Conservation (phyloP, 2,329 filamentous ascomycete species). For the Emericellopsis atlantica region DNA sequence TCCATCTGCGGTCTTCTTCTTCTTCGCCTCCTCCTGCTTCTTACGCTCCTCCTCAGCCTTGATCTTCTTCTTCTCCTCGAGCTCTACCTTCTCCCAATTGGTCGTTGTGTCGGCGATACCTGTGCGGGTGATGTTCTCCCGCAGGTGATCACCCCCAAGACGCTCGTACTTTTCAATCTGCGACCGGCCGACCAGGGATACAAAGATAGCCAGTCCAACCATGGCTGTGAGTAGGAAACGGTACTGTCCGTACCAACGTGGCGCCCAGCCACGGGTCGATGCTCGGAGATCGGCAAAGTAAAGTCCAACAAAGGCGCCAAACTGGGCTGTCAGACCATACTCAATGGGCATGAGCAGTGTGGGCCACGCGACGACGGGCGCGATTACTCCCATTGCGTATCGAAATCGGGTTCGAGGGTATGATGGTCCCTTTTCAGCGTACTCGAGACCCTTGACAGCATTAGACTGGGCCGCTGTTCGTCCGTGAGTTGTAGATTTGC, state of each 20-base stretch:
- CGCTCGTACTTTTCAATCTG: slow-evolving; percentile 41
- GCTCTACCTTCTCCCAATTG: slow-evolving; percentile 33
- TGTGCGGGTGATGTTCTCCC: slow-evolving; percentile 21
- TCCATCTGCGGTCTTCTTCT: slow-evolving; percentile 6
- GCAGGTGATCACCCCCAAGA: slow-evolving; percentile 19
- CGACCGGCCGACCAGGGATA: slow-evolving; percentile 70
- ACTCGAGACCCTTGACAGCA: slow-evolving; percentile 55
- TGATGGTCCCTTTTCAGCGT: slow-evolving; percentile 53
- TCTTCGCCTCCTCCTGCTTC: slow-evolving; percentile 12
- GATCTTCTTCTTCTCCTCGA: slow-evolving; percentile 20
- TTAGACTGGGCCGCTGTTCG: slow-evolving; percentile 2
- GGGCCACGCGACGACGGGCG: slow-evolving; percentile 77
- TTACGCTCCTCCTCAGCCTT: slow-evolving; percentile 10
- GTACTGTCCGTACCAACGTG: slow-evolving; percentile 77
- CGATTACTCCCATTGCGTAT: slow-evolving; percentile 71
- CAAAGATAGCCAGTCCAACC: slow-evolving; percentile 69
- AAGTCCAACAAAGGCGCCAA: slow-evolving; percentile 69
- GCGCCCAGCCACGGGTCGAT: slow-evolving; percentile 62
- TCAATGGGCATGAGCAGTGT: slow-evolving; percentile 75
- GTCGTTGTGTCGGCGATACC: slow-evolving; percentile 20
- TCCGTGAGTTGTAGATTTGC: neutral
- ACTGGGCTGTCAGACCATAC: slow-evolving; percentile 76
- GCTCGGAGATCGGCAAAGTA: slow-evolving; percentile 78
- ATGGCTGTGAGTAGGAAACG: slow-evolving; percentile 87
- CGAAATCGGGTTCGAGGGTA: slow-evolving; percentile 57